Evolutionary conservation across 2,329 filamentous ascomycete genomes (phyloP).

Genomic region (Trichoderma asperellum): DNA sequence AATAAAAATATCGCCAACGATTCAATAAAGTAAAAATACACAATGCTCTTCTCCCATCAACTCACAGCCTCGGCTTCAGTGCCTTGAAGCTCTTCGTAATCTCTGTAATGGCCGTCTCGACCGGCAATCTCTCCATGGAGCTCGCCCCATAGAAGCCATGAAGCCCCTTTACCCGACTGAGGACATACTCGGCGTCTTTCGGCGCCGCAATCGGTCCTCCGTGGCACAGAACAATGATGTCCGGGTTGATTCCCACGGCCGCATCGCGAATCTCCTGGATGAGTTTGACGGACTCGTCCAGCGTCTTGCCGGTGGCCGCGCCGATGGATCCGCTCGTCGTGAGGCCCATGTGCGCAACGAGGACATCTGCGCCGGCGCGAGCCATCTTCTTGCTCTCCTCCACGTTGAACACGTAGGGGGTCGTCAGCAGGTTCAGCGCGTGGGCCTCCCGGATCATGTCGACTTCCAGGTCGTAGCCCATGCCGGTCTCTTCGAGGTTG

Average conservation of each 20-base stretch:
- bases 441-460: slow-evolving; percentile 66
- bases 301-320: slow-evolving; percentile 60
- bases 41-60: no score
- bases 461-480: slow-evolving; percentile 69
- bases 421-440: slow-evolving; percentile 64
- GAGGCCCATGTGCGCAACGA: slow-evolving; percentile 71
- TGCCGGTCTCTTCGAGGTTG: slow-evolving; percentile 72
- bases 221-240: slow-evolving; percentile 71
- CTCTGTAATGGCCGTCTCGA: slow-evolving; percentile 65
- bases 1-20: not conserved
- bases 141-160: slow-evolving; percentile 75
- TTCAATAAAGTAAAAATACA: not conserved
- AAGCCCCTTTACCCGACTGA: slow-evolving; percentile 63
- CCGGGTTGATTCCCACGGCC: slow-evolving; percentile 56
- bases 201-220: slow-evolving; percentile 69
- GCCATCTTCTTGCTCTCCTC: slow-evolving; percentile 67
- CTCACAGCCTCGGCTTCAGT: slow-evolving; percentile 6
- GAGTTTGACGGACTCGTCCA: slow-evolving; percentile 66
- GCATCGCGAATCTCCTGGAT: slow-evolving; percentile 68
- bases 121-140: slow-evolving; percentile 70
- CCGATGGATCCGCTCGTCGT: slow-evolving; percentile 69
- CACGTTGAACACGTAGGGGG: slow-evolving; percentile 70
- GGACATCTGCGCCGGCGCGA: slow-evolving; percentile 65
- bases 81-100: slow-evolving; percentile 39
- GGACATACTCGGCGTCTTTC: slow-evolving; percentile 65